Evolutionary conservation across 2,329 filamentous ascomycete species (phyloP), one percentile per base, ranked within the genome.

Genomic region (Diaporthe sp.): DNA sequence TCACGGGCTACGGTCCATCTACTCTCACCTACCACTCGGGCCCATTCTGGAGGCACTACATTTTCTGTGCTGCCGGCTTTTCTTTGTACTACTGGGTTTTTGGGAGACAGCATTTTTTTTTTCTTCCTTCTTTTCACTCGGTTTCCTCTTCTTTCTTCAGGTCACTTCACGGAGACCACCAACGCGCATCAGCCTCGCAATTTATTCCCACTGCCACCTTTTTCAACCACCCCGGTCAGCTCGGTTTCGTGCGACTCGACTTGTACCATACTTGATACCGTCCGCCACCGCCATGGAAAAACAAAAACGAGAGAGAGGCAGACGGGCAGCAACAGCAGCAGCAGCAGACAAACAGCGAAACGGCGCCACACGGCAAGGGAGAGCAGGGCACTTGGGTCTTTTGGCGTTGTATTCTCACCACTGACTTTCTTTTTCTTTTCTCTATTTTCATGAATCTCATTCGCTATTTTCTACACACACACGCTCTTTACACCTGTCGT

Each of bases 321-420:
- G 19, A 47, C 45, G 40, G 69, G 22, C 67, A 70, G 5, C 54
- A 30, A 25, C 33, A 68, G 19, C 42, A 50, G 47, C 33, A 68
- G 19, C 42, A 50, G 47, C 38, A 28, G 30, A 42, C 30, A 61
- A 45, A 60, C 28, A 60, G 47, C 40, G 28, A 72, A 67, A 72
- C 30, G 71, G 71, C 42, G 71, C 74, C 55, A 57, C 64, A 66
- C 74, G 74, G 74, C 61, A 73, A 70, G 45, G 70, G 47, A 52
- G 42, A 28, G 57, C 55, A 64, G 35, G 74, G 71, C 58, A 54
- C 70, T 28, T 40, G 42, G 45, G 33, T n/a, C 25, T 13, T 50
- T 55, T 64, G 70, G 33, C 42, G 42, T 58, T 50, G 68, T 28
- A 60, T 38, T 67, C 73, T 30, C 40, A 30, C 42, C 38, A 45